Conservation (phyloP, 805 yeast genomes). For the Saccharomycopsis sp. region DNA sequence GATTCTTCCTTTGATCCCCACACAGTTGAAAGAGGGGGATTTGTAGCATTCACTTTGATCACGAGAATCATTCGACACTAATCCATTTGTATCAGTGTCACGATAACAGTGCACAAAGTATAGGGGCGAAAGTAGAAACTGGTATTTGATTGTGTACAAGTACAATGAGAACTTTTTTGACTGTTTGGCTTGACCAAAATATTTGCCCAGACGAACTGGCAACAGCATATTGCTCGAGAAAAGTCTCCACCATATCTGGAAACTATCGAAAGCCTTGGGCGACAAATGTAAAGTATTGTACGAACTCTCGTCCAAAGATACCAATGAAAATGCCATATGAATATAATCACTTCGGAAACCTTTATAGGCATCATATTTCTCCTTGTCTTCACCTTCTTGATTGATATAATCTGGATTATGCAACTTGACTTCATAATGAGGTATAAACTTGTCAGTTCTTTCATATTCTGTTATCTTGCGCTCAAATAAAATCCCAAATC, state of each 20-base stretch:
- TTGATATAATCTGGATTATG: constrained; percentile 48
- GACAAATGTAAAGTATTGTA: constrained; percentile 74
- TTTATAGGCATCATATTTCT: constrained; percentile 67
- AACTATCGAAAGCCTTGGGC: constrained; percentile 60
- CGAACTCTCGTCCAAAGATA: constrained; percentile 33
- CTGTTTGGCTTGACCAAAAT: constrained; percentile 52
- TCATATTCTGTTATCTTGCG: constrained; percentile 32
- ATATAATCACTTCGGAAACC: constrained; percentile 79
- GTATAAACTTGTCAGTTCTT: constrained; percentile 41
- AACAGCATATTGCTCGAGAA: constrained; percentile 71
- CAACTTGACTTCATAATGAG: constrained; percentile 55
- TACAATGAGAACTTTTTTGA: constrained; percentile 69
- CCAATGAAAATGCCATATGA: constrained; percentile 58
- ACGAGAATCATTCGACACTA: background rate
- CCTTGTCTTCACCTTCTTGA: constrained; percentile 27
- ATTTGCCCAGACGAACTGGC: constrained; percentile 68
- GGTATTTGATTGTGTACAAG: constrained; percentile 72
- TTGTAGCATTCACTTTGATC: background rate
- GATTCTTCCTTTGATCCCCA: constrained; percentile 66
- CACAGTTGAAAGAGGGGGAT: constrained; percentile 35
- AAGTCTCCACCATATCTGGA: constrained; percentile 79
- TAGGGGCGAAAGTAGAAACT: constrained; percentile 63
- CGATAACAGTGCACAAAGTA: constrained; percentile 68
- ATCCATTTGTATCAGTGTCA: constrained; percentile 31
- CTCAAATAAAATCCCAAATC: constrained; percentile 53